These are phyloP conservation scores for Tardiomyces depauwii DNA, from an alignment of 1,139 yeast species.

Conservation along the genomic window DNA sequence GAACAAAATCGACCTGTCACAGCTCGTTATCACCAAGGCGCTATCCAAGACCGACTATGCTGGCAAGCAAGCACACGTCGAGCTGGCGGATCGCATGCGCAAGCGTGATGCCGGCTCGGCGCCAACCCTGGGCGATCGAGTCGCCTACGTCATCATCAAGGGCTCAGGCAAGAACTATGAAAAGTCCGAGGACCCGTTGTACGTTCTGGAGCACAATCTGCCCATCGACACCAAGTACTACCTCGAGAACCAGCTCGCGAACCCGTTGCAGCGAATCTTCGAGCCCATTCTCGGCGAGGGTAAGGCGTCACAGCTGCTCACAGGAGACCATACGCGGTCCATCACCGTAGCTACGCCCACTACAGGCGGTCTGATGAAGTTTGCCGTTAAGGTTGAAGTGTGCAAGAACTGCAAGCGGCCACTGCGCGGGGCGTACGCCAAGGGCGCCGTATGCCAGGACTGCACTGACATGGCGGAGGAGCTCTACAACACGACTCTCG, in stretches of 20 bases:
- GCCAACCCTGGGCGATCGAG: constrained; percentile 95
- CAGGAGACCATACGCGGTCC: constrained; percentile 75
- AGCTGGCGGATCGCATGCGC: constrained; percentile 89
- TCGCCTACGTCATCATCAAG: constrained; percentile 85
- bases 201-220: constrained; percentile 79
- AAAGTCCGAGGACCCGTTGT: constrained; percentile 93
- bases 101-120: constrained; percentile 97
- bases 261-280: constrained; percentile 87
- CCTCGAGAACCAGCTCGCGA: constrained; percentile 82
- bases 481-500: constrained; percentile 66
- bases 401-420: constrained; percentile 88
- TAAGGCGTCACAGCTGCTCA: constrained; percentile 59
- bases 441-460: constrained; percentile 74
- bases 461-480: constrained; percentile 69
- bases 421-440: constrained; percentile 45
- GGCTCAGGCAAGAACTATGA: constrained; percentile 82
- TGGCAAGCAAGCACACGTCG: constrained; percentile 95
- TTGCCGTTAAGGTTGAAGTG: constrained; percentile 79
- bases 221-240: constrained; percentile 95
- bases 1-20: constrained; percentile 86
- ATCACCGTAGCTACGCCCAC: constrained; percentile 57
- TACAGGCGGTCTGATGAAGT: constrained; percentile 76
- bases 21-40: constrained; percentile 88
- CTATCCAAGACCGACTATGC: constrained; percentile 84
- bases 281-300: constrained; percentile 90